Percentiles rank a stretch among this genome's conserved stretches.
phyloP scores from a whole-genome alignment of 2,329 filamentous ascomycete species.

The Paraconiothyrium brasiliense region DNA sequence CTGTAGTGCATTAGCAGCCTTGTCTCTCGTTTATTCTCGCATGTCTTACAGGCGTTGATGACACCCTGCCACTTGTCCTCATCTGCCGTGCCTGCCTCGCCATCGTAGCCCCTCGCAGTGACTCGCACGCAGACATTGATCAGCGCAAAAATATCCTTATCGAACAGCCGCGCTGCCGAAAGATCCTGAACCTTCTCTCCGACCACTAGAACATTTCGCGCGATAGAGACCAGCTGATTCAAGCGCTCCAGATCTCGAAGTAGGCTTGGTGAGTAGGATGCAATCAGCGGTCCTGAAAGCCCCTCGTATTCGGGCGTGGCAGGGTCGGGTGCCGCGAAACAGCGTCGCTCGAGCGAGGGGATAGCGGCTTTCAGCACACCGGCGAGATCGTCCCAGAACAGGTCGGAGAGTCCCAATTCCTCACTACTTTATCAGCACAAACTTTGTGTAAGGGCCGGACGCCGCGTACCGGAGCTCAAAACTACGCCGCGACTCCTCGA shows the following conservation, averaged over 20 bases:
- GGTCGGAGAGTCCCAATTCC: conserved; percentile 64
- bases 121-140: conserved; percentile 72
- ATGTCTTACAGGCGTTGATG: conserved; percentile 62
- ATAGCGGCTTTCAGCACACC: conserved; percentile 67
- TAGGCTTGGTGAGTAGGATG: conserved; percentile 65
- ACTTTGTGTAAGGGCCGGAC: neutral
- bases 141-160: conserved; percentile 68
- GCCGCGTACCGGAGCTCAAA: conserved; percentile 60
- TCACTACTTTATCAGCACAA: conserved; percentile 52
- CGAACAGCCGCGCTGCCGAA: conserved; percentile 67
- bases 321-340: conserved; percentile 68
- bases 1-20: conserved; percentile 26
- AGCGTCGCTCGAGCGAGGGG: conserved; percentile 68
- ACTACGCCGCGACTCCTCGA: conserved; percentile 66
- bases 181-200: conserved; percentile 70
- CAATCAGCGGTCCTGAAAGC: conserved; percentile 68
- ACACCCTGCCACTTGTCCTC: conserved; percentile 73
- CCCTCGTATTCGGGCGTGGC: conserved; percentile 65
- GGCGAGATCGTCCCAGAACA: conserved; percentile 69
- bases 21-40: too few relatives aligned
- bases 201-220: conserved; percentile 68
- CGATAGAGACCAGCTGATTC: conserved; percentile 69
- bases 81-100: conserved; percentile 68
- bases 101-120: conserved; percentile 71
- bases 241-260: conserved; percentile 70